These are phyloP conservation scores for Solidago caesia DNA, from an alignment of 129 eudicot species.

Conservation along the genomic window DNA sequence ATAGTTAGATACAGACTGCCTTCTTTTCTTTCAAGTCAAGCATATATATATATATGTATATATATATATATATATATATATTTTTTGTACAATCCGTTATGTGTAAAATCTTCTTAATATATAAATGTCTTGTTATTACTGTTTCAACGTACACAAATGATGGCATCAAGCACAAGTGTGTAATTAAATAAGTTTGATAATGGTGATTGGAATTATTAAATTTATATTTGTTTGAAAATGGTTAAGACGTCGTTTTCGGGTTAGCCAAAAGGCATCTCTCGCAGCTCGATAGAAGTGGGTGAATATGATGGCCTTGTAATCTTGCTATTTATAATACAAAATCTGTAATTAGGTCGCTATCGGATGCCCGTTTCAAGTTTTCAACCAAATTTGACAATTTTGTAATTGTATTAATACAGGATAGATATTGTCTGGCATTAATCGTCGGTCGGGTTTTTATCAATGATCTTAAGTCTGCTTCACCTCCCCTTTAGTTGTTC, in stretches of 20 bases:
- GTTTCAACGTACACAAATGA: constrained; percentile 36
- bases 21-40: constrained; percentile 35
- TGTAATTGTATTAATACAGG: constrained; percentile 16
- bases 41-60: background rate
- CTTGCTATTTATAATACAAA: constrained; percentile 20
- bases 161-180: constrained; percentile 29
- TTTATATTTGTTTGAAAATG: constrained; percentile 37
- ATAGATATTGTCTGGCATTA: constrained; percentile 32
- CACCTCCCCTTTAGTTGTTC: constrained; percentile 20
- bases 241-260: constrained; percentile 59
- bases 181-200: constrained; percentile 10
- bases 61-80: background rate
- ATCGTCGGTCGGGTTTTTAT: constrained; percentile 19
- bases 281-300: constrained; percentile 38
- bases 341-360: constrained; percentile 32
- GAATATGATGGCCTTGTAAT: constrained; percentile 29
- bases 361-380: constrained; percentile 27
- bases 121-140: background rate
- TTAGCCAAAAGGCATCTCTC: constrained; percentile 43
- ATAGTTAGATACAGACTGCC: constrained; percentile 24
- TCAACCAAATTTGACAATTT: constrained; percentile 24
- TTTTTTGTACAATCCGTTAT: constrained; percentile 16
- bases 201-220: constrained; percentile 9
- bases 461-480: constrained; percentile 26
- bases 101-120: constrained; percentile 7